Percentiles rank a stretch among this genome's conserved stretches.
These are phyloP conservation scores for Chalciporus sphaerocephalus DNA, from an alignment of 768 basidiomycete species.

Conservation along the genomic window DNA sequence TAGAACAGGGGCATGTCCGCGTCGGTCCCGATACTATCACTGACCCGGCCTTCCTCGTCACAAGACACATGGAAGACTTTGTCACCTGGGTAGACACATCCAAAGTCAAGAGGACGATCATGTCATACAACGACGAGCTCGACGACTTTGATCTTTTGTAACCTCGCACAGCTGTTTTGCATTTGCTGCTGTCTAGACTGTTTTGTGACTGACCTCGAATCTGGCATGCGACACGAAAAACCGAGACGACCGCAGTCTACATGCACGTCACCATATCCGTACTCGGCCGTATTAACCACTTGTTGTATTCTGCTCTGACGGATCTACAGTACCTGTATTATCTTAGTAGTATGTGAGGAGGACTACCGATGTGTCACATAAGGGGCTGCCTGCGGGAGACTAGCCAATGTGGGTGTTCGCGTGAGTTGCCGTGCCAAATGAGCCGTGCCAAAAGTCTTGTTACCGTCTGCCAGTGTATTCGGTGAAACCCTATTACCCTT, in stretches of 20 bases:
- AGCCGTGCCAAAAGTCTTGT: conserved; percentile 8
- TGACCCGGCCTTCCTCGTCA: conserved; percentile 94
- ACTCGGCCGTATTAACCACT: background rate
- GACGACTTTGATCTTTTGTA: conserved; percentile 91
- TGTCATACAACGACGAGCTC: conserved; percentile 96
- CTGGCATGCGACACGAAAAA: background rate
- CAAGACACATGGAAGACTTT: conserved; percentile 97
- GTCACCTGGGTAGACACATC: conserved; percentile 99
- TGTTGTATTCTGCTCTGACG: conserved; percentile 1
- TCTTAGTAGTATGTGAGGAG: too few species aligned
- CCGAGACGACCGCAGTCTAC: conserved; percentile 2
- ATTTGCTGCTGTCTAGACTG: background rate
- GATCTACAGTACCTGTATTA: background rate
- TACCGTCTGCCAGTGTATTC: conserved; percentile 7
- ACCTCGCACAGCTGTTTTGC: conserved; percentile 5
- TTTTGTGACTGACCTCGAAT: background rate
- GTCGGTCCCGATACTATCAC: conserved; percentile 95
- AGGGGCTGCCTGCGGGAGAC: too few species aligned
- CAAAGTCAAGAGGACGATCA: conserved; percentile 92
- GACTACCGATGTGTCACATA: too few species aligned
- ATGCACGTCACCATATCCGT: background rate
- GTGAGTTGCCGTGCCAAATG: conserved; percentile 18
- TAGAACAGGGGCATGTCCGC: conserved; percentile 97
- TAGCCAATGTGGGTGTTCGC: conserved; percentile 17
- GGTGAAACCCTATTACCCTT: conserved; percentile 2